phyloP scores from a whole-genome alignment of 2,329 filamentous ascomycete species.

The Phoma sp. region DNA sequence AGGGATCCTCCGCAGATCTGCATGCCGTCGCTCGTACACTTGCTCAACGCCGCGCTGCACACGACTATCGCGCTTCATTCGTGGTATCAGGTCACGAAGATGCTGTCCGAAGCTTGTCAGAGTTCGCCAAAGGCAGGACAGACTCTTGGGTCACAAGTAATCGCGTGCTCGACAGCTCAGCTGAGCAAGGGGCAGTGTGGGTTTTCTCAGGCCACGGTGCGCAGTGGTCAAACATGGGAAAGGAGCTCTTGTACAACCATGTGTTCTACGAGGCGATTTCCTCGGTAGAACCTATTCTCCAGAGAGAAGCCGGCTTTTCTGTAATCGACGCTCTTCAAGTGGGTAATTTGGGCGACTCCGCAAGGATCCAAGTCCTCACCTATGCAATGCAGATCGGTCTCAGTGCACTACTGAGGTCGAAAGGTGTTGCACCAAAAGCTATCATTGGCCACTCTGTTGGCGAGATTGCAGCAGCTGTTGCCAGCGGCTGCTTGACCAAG shows the following conservation, averaged over 20 bases:
- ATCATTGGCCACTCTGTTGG: slow-evolving; percentile 53
- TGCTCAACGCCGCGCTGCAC: slow-evolving; percentile 40
- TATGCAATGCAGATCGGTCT: slow-evolving; percentile 49
- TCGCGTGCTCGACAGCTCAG: slow-evolving; percentile 16
- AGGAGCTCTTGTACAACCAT: slow-evolving; percentile 38
- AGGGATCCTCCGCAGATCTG: slow-evolving; percentile 25
- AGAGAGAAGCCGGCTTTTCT: slow-evolving; percentile 25
- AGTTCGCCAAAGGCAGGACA: slow-evolving; percentile 16
- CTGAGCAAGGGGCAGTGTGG: slow-evolving; percentile 39
- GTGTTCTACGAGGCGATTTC: slow-evolving; percentile 35
- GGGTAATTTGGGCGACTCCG: slow-evolving; percentile 31
- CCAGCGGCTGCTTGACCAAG: slow-evolving; percentile 34
- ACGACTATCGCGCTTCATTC: slow-evolving; percentile 39
- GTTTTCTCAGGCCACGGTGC: slow-evolving; percentile 55
- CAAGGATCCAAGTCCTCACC: slow-evolving; percentile 43
- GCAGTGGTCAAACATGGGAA: slow-evolving; percentile 52
- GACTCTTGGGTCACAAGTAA: slow-evolving; percentile 10
- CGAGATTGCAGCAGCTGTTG: slow-evolving; percentile 49
- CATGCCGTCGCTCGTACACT: slow-evolving; percentile 34
- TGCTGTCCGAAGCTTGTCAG: slow-evolving; percentile 25
- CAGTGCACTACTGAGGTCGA: slow-evolving; percentile 35
- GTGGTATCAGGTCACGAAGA: slow-evolving; percentile 28
- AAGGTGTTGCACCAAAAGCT: slow-evolving; percentile 43
- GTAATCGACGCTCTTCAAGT: slow-evolving; percentile 23
- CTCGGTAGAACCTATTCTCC: slow-evolving; percentile 31